phyloP scores from a whole-genome alignment of 225 moss, liverwort and hornwort genomes.

The Anthoceros angustus region DNA sequence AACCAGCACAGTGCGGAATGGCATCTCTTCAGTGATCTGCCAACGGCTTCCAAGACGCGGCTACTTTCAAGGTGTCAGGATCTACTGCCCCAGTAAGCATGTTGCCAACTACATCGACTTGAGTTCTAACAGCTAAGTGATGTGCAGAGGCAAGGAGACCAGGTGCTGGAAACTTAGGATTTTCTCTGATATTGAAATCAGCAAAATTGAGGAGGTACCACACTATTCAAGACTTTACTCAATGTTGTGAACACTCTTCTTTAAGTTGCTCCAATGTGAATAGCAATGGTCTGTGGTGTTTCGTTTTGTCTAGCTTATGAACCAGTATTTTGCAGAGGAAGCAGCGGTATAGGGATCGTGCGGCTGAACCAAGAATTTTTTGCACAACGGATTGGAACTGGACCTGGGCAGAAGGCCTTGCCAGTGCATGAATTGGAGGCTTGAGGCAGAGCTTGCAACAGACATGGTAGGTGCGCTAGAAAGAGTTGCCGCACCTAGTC shows the following conservation, averaged over 20 bases:
- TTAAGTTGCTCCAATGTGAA: neutral
- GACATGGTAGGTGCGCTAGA: constrained; percentile 69
- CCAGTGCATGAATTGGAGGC: constrained; percentile 61
- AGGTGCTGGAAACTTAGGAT: constrained; percentile 10
- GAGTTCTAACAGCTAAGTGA: neutral
- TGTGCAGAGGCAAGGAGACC: constrained; percentile 23
- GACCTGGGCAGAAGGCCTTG: constrained; percentile 77
- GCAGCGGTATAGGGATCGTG: constrained; percentile 74
- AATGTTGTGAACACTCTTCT: neutral
- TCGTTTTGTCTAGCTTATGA: neutral
- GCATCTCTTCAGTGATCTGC: neutral
- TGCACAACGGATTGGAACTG: constrained; percentile 86
- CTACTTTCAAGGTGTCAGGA: constrained; percentile 18
- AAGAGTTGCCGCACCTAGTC: constrained; percentile 47
- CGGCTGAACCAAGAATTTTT: constrained; percentile 74
- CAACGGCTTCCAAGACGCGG: neutral
- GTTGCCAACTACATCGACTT: too few relatives aligned
- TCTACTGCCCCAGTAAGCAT: neutral
- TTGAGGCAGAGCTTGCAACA: constrained; percentile 70
- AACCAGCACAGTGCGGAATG: constrained; percentile 4
- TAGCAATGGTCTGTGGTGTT: neutral
- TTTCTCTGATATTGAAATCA: constrained; percentile 8
- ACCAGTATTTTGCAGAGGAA: constrained; percentile 37
- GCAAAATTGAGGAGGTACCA: constrained; percentile 10
- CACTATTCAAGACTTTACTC: neutral